Evolutionary conservation across 2,329 filamentous ascomycete genomes (phyloP).

Genomic region (Pleoardoris graminearum): DNA sequence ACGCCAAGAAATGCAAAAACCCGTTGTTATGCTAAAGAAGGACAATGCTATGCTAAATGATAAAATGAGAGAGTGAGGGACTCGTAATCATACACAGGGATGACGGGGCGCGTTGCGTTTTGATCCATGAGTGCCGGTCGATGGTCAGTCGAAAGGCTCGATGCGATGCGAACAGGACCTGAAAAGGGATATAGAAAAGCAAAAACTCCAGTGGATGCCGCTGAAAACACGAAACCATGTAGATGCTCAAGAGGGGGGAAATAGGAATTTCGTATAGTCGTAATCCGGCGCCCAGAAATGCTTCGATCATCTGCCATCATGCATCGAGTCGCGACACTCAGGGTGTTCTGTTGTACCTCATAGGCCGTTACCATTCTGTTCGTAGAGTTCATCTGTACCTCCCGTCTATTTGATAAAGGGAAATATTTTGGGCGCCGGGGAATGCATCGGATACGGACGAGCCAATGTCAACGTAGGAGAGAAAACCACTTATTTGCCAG

Average conservation of each 20-base stretch:
- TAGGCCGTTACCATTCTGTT: neutral
- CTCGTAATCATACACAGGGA: slow-evolving; percentile 9
- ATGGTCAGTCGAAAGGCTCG: slow-evolving; percentile 17
- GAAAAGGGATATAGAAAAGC: slow-evolving; percentile 4
- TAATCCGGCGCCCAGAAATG: slow-evolving; percentile 14
- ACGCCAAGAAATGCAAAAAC: slow-evolving; percentile 2
- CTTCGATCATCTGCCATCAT: slow-evolving; percentile 1
- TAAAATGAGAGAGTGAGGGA: neutral
- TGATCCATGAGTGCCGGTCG: slow-evolving; percentile 10
- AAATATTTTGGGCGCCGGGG: slow-evolving; percentile 9
- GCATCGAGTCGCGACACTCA: slow-evolving; percentile 1
- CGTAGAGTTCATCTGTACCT: neutral
- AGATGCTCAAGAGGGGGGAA: slow-evolving; percentile 3
- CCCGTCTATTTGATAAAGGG: neutral
- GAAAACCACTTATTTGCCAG: slow-evolving; percentile 13
- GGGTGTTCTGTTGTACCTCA: neutral
- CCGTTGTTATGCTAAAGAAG: slow-evolving; percentile 3
- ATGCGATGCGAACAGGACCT: slow-evolving; percentile 5
- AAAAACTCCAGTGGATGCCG: neutral
- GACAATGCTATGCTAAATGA: neutral
- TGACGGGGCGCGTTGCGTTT: slow-evolving; percentile 14
- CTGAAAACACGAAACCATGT: neutral
- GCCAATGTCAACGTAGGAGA: neutral
- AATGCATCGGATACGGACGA: slow-evolving; percentile 10
- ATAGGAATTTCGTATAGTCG: slow-evolving; percentile 11